These are phyloP conservation scores for Smithsoniella earleae DNA, from an alignment of 163 green algal genomes.

Conservation along the genomic window DNA sequence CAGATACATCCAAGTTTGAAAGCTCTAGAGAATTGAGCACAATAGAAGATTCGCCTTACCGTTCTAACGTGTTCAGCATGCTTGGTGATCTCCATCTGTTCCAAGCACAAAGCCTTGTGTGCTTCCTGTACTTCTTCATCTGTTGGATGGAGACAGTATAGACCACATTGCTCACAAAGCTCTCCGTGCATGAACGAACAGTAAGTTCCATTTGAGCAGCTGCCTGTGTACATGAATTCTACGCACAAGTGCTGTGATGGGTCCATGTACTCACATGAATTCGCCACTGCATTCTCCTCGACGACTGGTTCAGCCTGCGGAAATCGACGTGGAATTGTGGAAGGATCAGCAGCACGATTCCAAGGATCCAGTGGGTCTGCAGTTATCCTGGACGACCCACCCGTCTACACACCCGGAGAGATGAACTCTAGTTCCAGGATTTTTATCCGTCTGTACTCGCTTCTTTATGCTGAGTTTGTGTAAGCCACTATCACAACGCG, in stretches of 20 bases:
- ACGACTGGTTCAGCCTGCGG: too few species aligned
- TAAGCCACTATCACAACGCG: too few species aligned
- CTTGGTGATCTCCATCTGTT: conserved; percentile 19
- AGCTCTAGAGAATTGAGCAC: background rate
- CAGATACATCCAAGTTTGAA: too few species aligned
- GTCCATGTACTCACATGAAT: too few species aligned
- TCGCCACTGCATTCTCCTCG: too few species aligned
- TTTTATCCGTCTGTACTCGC: too few species aligned
- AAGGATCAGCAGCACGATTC: background rate
- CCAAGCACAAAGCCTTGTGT: conserved; percentile 39
- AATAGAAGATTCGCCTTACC: conserved; percentile 35
- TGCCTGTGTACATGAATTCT: conserved; percentile 41
- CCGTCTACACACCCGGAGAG: too few species aligned
- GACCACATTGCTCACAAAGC: conserved; percentile 45
- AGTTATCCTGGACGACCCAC: background rate
- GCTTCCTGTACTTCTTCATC: background rate
- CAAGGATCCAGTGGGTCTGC: background rate
- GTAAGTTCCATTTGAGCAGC: conserved; percentile 40
- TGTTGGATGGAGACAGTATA: conserved; percentile 3
- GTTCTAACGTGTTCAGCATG: conserved; percentile 32
- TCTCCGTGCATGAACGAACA: conserved; percentile 56
- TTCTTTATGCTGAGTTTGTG: too few species aligned
- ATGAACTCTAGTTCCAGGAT: too few species aligned
- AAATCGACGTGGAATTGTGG: background rate
- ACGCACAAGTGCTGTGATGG: too few species aligned